Percentiles rank a stretch among this genome's conserved stretches.
These are phyloP conservation scores for Globisporangium solare DNA, from an alignment of 352 stramenopile species.

Conservation along the genomic window DNA sequence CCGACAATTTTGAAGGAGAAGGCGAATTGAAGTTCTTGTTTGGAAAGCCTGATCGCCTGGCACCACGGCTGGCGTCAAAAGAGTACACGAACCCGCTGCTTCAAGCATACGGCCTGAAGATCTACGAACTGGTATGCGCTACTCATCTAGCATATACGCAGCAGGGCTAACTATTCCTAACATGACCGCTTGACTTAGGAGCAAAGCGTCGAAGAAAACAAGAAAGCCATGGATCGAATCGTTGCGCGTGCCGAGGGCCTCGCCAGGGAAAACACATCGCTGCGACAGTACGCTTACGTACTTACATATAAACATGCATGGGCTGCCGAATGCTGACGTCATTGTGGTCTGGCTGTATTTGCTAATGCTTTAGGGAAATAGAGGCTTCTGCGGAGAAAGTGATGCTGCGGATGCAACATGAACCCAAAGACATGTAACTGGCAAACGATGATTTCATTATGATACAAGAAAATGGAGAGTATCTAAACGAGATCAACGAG, in stretches of 20 bases:
- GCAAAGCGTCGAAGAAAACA: slow-evolving; percentile 39
- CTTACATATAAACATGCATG: background rate
- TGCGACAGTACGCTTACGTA: slow-evolving; percentile 47
- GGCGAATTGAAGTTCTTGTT: background rate
- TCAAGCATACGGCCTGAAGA: slow-evolving; percentile 74
- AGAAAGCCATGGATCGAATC: slow-evolving; percentile 55
- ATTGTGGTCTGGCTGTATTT: slow-evolving; percentile 1
- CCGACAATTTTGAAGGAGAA: slow-evolving; percentile 13
- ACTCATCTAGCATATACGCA: background rate
- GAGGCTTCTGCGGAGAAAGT: slow-evolving; percentile 50
- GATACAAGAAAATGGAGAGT: slow-evolving; percentile 43
- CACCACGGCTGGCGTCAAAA: slow-evolving; percentile 64
- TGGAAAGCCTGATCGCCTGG: slow-evolving; percentile 11
- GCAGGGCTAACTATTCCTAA: no score
- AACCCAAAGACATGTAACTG: slow-evolving; percentile 25
- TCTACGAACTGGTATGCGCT: slow-evolving; percentile 63
- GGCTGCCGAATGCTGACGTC: background rate
- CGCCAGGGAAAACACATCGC: slow-evolving; percentile 56
- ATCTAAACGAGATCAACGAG: slow-evolving; percentile 70
- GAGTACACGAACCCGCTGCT: slow-evolving; percentile 73
- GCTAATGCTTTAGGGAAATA: slow-evolving; percentile 38
- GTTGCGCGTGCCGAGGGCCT: slow-evolving; percentile 37
- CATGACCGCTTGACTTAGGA: slow-evolving; percentile 26
- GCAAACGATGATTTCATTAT: slow-evolving; percentile 32
- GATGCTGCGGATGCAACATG: slow-evolving; percentile 43